Conservation (phyloP, 106 monocot genomes). For the Dactylorhiza incarnata region DNA sequence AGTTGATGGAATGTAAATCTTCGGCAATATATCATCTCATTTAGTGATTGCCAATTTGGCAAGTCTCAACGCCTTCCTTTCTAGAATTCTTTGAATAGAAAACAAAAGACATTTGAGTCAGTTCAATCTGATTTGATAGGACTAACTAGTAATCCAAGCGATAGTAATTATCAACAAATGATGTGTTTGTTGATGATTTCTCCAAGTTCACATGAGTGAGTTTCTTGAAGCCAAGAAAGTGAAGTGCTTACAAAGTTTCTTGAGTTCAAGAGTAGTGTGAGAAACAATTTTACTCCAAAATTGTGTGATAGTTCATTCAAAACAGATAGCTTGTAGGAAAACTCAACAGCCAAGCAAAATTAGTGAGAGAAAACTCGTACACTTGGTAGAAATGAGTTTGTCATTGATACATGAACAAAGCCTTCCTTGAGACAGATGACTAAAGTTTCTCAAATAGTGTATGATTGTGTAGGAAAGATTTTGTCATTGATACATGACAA, state of each 20-base stretch:
- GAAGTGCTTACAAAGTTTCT: background rate
- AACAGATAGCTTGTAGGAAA: no score
- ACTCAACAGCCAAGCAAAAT: background rate
- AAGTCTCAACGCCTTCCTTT: background rate
- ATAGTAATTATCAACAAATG: background rate
- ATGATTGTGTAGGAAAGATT: background rate
- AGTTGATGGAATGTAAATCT: background rate
- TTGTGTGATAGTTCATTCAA: background rate
- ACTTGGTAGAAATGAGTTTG: background rate
- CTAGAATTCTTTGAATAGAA: background rate
- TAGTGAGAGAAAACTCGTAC: background rate
- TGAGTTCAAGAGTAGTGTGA: background rate
- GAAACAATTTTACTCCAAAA: background rate
- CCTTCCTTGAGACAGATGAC: background rate
- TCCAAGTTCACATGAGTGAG: background rate
- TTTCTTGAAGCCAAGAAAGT: background rate
- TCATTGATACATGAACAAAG: background rate
- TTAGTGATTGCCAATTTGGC: background rate
- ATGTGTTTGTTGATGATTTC: no score
- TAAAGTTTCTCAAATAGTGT: background rate
- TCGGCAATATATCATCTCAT: no score
- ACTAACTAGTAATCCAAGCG: background rate
- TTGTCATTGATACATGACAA: slow-evolving; percentile 4
- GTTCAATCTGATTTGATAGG: slow-evolving; percentile 2
- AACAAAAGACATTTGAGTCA: background rate